Conservation (phyloP, 1,284 basidiomycete species). For the Ceratobasidium sp. region DNA sequence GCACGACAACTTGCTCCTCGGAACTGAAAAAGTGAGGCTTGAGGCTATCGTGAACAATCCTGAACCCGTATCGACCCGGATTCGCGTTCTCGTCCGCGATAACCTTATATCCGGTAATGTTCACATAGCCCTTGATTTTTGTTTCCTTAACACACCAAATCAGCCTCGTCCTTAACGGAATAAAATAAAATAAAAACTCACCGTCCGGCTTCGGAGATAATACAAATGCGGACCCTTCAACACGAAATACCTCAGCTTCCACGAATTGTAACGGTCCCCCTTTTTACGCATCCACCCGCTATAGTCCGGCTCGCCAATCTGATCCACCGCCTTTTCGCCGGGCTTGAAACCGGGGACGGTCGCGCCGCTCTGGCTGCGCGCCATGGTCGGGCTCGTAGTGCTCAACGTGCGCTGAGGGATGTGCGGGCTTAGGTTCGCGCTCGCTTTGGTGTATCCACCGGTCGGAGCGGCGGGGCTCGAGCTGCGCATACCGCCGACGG, state of each 20-base stretch:
- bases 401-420: conserved; percentile 8
- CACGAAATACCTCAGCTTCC: conserved; percentile 95
- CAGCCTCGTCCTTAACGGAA: conserved; percentile 49
- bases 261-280: conserved; percentile 93
- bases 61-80: conserved; percentile 95
- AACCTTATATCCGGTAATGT: conserved; percentile 93
- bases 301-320: conserved; percentile 90
- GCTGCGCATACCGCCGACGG: conserved; percentile 21
- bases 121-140: conserved; percentile 95
- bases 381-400: conserved; percentile 8
- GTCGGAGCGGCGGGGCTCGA: conserved; percentile 25
- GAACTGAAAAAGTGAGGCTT: conserved; percentile 93
- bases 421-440: not conserved
- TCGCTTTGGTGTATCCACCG: not conserved
- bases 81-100: conserved; percentile 92
- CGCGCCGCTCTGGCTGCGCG: not conserved
- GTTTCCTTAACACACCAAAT: conserved; percentile 77
- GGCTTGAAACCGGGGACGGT: conserved; percentile 59
- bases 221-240: conserved; percentile 94
- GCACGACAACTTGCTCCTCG: conserved; percentile 83
- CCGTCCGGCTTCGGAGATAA: conserved; percentile 80
- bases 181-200: no score
- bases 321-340: conserved; percentile 81
- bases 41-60: conserved; percentile 90
- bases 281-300: conserved; percentile 96